These are phyloP conservation scores for Globisporangium acanthophoron DNA, from an alignment of 352 stramenopile genomes.

Conservation along the genomic window DNA sequence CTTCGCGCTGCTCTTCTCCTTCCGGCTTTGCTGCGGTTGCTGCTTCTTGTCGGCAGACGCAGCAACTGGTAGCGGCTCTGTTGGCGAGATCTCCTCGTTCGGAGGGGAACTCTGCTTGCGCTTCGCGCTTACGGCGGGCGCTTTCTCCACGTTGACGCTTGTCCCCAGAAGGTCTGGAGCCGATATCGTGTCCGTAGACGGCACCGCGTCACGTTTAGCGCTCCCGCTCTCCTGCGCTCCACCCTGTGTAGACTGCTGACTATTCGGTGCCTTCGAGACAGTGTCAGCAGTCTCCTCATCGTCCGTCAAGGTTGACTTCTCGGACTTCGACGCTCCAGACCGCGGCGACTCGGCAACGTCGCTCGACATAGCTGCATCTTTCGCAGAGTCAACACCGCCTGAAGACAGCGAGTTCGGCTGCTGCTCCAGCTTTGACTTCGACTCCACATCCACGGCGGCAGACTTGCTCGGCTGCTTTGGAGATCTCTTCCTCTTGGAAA, in stretches of 20 bases:
- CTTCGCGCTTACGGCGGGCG: not conserved
- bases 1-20: constrained; percentile 30
- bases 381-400: not conserved
- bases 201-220: not conserved
- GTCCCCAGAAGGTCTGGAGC: not conserved
- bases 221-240: not conserved
- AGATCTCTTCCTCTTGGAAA: constrained; percentile 11
- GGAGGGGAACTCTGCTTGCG: constrained; percentile 1
- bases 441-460: not conserved
- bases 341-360: not conserved
- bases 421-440: not conserved
- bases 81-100: constrained; percentile 14
- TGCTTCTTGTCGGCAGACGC: constrained; percentile 1
- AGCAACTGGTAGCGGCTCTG: constrained; percentile 1
- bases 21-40: constrained; percentile 13
- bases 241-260: not conserved
- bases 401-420: not conserved
- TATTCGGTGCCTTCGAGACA: too few relatives aligned
- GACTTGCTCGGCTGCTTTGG: constrained; percentile 10
- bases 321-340: not conserved
- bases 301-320: not conserved
- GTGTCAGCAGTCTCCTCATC: not conserved
- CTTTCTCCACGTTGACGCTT: not conserved
- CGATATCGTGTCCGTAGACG: not conserved
- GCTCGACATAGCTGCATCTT: not conserved